Base-by-base conservation (phyloP, 2,329 filamentous ascomycete genomes). In the Paecilomyces sp. region DNA sequence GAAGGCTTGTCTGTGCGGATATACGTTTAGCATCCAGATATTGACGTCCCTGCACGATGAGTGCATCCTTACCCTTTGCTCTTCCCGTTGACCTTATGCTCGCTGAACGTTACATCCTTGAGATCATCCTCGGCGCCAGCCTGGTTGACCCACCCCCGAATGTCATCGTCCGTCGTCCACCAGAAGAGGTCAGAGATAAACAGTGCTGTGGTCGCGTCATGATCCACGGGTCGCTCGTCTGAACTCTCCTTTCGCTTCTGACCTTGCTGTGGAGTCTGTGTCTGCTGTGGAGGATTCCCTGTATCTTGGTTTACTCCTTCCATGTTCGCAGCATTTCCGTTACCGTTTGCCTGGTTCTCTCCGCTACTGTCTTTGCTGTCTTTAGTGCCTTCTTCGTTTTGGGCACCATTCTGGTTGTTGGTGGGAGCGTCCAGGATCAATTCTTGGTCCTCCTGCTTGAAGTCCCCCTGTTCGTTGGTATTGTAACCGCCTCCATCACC, bases 81-180 rank as follows among this genome's bases (percentile, higher is more conserved):
- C 79, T 99, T 99, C 67, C 94, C 94, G 67, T 99, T 99, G 55
- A 97, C 92, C 74, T 99, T 99, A 77, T 97, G 94, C 74, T 99
- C 94, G 69, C 91, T 97, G 74, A 97, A 99, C 0, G 92, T 96
- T 57, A 99, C 86, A 62, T 97, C 94, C 68, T 90, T 92, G 18
- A 97, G 79, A 69, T 96, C 91, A 54, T 88, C 83, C 73, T 97
- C 94, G 66, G 86, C 90, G 1, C 84, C 85, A n/a, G 89, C 90
- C 64, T 90, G 83, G 65, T 87, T 86, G 25, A 89, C 82, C 90
- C 92, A 97, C 56, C 89, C 90, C 57, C 94, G 89, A 59, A 99
- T 85, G 67, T 97, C 92, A 70, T 99, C 94, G 71, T 99, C 94
- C 2, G 90, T 96, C 31, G 88, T 92, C 93, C 93, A 97, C 94